Base-by-base conservation (phyloP, 176 grass and related monocot species). In the Oryza rufipogon region DNA sequence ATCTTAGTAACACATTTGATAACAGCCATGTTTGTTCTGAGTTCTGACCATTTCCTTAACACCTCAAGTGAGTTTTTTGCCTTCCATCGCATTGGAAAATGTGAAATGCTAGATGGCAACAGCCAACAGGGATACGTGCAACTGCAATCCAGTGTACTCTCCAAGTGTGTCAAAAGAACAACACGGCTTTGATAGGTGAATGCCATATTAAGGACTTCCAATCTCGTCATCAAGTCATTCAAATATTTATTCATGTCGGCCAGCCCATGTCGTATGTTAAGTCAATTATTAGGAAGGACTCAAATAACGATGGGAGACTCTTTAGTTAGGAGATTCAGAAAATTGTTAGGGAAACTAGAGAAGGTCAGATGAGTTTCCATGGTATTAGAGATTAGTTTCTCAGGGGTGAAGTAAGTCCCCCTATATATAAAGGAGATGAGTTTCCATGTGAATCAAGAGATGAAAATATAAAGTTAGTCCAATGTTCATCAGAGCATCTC, bases 61-160 rank as follows among this genome's bases (percentile, higher is more conserved):
- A 41, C 60, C 5, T 61, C 9, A 46, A 74, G 52, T 45, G 17
- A 64, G 44, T 66, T 67, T 64, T 46, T 28, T 28, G n/a, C 64
- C 19, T 36, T 52, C 52, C 70, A 83, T 28, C 75, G 56, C 69
- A 73, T 72, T 64, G 80, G 73, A 33, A 84, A 51, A 34, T 12
- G 4, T 22, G 66, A 84, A 65, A 67, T 67, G 30, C 44, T 66
- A 75, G 33, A 75, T 33, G 20, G 46, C 75, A 54, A 76, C 14
- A 76, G 20, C 46, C 75, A 54, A 76, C 20, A 76, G 63, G 73
- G n/a, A 77, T 76, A 69, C 28, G 82, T 84, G 39, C 73, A 84
- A 77, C 14, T 84, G 39, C 73, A 84, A 77, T 22, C 17, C 58
- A 17, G 5, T 12, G 68, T 44, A 26, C 34, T 15, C 34, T 72